Evolutionary conservation across 768 basidiomycete species (phyloP), one percentile per base, ranked within the genome.

Genomic region (Tremella fuciformis): DNA sequence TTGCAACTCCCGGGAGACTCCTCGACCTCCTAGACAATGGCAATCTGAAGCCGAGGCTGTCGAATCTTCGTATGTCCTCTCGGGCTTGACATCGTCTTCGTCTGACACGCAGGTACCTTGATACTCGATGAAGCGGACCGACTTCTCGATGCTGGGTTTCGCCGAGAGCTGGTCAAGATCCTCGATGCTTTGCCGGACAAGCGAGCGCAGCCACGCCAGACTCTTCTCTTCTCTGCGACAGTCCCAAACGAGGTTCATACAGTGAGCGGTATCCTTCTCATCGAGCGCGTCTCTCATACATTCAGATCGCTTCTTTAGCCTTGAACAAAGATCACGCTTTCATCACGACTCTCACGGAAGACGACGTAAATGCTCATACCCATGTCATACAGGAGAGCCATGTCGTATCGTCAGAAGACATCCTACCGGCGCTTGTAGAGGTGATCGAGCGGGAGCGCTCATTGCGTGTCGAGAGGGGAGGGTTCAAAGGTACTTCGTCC

Each of bases 1-100:
- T 79, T 25, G 94, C 94, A 1, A 98, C 94, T 3, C 94, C 94
- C 4, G 94, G 94, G 22, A 83, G 94, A 46, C 80, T 99, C 40
- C 78, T 77, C 39, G 80, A 80, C 59, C 68, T 77, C 22, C 69
- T 81, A 9, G 59, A 77, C 50, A 74, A 81, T 39, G 73, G 77
- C 22, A 51, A 67, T 44, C 71, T 84, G 51, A 61, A 60, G 9
- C 56, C 75, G 37, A 76, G 78, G 38, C 70, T 86, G 47, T 38
- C 62, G 3, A 61, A 73, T 25, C 74, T 84, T 7, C 74, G 79
- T 66, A 50, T 42, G 68, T 65, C 1, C 2, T 18, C 24, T 42
- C 26, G 18, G 25, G 24, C 16, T 54, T 34, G 16, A 25, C 21
- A 18, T 19, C 25, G 19, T 15, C 13, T 22, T 13, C 41, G 15